A percentile compares a stretch with the other conserved stretches of the same genome.
Conservation (phyloP, 768 basidiomycete genomes). For the Lentinula guzmanii region DNA sequence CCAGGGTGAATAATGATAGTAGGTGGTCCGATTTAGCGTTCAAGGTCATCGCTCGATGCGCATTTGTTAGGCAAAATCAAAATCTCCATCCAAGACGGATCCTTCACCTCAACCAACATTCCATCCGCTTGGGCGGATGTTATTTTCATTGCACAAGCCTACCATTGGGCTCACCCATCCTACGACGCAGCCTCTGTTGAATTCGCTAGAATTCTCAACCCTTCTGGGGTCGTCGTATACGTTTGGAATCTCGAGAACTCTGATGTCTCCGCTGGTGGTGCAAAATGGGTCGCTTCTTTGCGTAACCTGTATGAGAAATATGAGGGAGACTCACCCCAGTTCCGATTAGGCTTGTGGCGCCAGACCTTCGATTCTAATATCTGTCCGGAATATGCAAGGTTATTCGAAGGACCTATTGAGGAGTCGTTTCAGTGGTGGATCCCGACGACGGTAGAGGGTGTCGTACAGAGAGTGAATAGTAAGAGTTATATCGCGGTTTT, state of each 20-base stretch:
- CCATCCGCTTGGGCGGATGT: conserved; percentile 70
- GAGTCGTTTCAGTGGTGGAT: conserved; percentile 47
- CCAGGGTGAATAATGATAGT: conserved; percentile 17
- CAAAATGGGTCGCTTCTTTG: conserved; percentile 70
- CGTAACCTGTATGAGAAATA: conserved; percentile 64
- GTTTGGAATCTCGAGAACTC: conserved; percentile 90
- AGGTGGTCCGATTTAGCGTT: not conserved
- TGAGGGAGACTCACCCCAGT: conserved; percentile 77
- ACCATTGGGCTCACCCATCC: conserved; percentile 86
- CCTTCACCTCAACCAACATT: conserved; percentile 61
- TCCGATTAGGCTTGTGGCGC: conserved; percentile 72
- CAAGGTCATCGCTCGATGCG: no score
- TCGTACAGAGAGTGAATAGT: conserved; percentile 63
- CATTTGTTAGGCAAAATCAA: not conserved
- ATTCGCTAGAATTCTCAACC: conserved; percentile 76
- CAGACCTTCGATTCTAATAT: conserved; percentile 43
- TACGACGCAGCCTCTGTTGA: conserved; percentile 67
- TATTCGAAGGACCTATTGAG: conserved; percentile 58
- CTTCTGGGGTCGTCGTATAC: conserved; percentile 60
- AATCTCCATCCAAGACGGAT: conserved; percentile 53
- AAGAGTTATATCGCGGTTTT: conserved; percentile 82
- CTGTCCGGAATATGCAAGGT: conserved; percentile 48
- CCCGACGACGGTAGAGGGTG: conserved; percentile 46
- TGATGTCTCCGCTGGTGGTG: conserved; percentile 15
- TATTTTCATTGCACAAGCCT: conserved; percentile 81